Conservation (phyloP, 768 basidiomycete species). For the Termitomyces sp. region DNA sequence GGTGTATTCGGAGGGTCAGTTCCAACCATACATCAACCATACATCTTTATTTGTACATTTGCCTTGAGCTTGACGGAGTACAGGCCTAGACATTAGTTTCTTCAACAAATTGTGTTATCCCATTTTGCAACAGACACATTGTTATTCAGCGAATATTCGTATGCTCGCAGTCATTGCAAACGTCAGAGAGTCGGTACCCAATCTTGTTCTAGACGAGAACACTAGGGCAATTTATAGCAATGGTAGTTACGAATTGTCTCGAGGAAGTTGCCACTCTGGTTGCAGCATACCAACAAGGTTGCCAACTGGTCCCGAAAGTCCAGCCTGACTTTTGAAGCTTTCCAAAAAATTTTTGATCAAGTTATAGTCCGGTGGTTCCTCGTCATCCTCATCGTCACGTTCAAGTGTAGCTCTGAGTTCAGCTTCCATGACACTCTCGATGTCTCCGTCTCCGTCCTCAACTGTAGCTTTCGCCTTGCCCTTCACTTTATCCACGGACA, state of each 20-base stretch:
- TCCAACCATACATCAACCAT: too few relatives aligned
- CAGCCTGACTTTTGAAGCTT: constrained; percentile 91
- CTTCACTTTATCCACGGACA: constrained; percentile 30
- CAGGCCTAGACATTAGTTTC: too few relatives aligned
- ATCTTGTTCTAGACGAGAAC: too few relatives aligned
- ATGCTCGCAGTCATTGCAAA: too few relatives aligned
- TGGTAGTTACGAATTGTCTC: constrained; percentile 48
- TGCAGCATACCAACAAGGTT: constrained; percentile 85
- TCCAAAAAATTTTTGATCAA: constrained; percentile 97
- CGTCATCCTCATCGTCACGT: constrained; percentile 38
- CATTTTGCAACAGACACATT: too few relatives aligned
- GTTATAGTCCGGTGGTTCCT: constrained; percentile 73
- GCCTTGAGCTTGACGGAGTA: too few relatives aligned
- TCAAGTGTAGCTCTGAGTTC: constrained; percentile 72
- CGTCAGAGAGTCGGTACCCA: too few relatives aligned
- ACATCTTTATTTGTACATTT: too few relatives aligned
- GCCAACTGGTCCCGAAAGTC: constrained; percentile 87
- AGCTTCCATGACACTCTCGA: constrained; percentile 86
- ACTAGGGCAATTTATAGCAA: not conserved
- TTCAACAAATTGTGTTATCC: too few relatives aligned
- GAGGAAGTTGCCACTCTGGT: constrained; percentile 69
- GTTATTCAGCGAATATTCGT: too few relatives aligned
- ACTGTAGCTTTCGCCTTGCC: constrained; percentile 43
- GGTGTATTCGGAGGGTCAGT: too few relatives aligned
- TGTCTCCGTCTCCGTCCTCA: constrained; percentile 54